Percentiles rank a stretch among this genome's conserved stretches.
phyloP scores from a whole-genome alignment of 371 early-diverging fungal species.

The Rhizopus arrhizus region DNA sequence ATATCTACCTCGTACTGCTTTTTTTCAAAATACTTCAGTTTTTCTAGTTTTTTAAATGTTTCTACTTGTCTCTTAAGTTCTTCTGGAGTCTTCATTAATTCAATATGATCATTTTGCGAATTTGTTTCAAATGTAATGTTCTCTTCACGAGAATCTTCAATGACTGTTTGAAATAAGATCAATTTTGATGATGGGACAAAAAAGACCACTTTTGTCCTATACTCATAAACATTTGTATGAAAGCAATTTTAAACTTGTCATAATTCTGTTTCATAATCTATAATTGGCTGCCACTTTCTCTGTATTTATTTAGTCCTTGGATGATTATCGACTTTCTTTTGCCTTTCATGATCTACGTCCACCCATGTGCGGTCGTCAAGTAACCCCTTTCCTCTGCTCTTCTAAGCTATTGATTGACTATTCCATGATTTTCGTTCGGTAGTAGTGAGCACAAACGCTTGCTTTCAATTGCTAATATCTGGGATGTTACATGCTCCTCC shows the following conservation, averaged over 20 bases:
- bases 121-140: neutral
- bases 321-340: neutral
- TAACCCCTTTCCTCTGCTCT: neutral
- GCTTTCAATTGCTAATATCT: neutral
- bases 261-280: neutral
- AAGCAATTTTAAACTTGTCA: neutral
- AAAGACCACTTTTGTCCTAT: neutral
- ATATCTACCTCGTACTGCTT: neutral
- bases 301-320: neutral
- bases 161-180: neutral
- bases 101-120: neutral
- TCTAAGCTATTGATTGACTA: neutral
- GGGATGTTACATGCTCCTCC: neutral
- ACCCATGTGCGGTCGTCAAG: neutral
- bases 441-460: neutral
- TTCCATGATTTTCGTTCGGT: neutral
- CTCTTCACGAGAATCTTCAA: neutral
- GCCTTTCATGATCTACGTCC: neutral
- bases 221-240: constrained; percentile 1
- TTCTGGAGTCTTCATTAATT: constrained; percentile 2
- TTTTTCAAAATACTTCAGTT: neutral
- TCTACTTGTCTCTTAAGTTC: constrained; percentile 4
- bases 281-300: neutral
- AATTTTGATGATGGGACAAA: neutral
- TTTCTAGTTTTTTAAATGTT: constrained; percentile 1